A percentile compares a stretch with the other conserved stretches of the same genome.
These are phyloP conservation scores for Cucurbita maxima DNA, from an alignment of 306 rosid genomes.

Conservation along the genomic window DNA sequence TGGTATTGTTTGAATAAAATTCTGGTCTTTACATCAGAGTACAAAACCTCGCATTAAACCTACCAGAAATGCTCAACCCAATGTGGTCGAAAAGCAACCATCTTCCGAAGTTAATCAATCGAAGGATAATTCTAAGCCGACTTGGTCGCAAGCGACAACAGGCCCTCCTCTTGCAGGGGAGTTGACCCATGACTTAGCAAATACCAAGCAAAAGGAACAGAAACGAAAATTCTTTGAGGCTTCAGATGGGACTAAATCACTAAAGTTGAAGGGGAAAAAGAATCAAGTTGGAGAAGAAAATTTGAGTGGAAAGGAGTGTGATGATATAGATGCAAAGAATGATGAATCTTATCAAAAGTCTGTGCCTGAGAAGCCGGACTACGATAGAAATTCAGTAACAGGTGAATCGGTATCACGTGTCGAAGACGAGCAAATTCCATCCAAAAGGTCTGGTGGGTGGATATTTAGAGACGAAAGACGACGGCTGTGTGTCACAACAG, in stretches of 20 bases:
- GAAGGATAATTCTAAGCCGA: slow-evolving; percentile 6
- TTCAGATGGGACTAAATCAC: not conserved
- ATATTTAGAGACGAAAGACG: slow-evolving; percentile 35
- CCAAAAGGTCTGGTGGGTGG: slow-evolving; percentile 37
- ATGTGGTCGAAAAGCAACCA: slow-evolving; percentile 11
- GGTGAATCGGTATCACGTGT: slow-evolving; percentile 14
- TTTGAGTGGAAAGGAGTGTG: not conserved
- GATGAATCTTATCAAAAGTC: slow-evolving; percentile 9
- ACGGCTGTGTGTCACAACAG: slow-evolving; percentile 36
- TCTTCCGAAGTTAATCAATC: slow-evolving; percentile 9
- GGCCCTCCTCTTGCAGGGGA: slow-evolving; percentile 11
- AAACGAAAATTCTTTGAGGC: slow-evolving; percentile 6
- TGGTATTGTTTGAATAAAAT: not conserved
- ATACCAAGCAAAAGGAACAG: slow-evolving; percentile 7
- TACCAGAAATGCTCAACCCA: slow-evolving; percentile 17
- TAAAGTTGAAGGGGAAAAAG: not conserved
- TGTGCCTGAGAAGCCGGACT: slow-evolving; percentile 2
- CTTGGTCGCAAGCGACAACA: slow-evolving; percentile 1
- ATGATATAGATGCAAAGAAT: slow-evolving; percentile 16
- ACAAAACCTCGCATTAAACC: slow-evolving; percentile 35
- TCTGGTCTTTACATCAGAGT: slow-evolving; percentile 34
- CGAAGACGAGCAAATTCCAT: slow-evolving; percentile 7
- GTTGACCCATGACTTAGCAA: slow-evolving; percentile 5
- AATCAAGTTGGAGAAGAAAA: slow-evolving; percentile 15
- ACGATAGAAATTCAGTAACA: slow-evolving; percentile 5